These are phyloP conservation scores for Globisporangium solare DNA, from an alignment of 352 stramenopile genomes.

Conservation along the genomic window DNA sequence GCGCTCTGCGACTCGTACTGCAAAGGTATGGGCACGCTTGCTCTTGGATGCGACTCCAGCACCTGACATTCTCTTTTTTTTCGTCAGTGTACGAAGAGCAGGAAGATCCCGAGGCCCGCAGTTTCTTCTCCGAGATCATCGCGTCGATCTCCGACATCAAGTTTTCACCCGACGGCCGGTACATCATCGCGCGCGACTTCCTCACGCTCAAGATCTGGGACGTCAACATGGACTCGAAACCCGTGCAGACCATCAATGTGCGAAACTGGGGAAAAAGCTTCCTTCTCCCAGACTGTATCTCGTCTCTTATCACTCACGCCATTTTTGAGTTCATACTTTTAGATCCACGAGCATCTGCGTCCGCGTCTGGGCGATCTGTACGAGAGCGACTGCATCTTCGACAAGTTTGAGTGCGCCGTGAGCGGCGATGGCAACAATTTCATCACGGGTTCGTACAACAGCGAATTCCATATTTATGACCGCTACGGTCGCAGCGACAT, in stretches of 20 bases:
- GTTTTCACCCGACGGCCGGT: conserved; percentile 91
- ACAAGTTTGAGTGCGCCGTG: conserved; percentile 95
- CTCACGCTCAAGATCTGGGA: conserved; percentile 96
- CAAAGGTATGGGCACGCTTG: conserved; percentile 32
- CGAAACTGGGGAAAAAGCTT: conserved; percentile 8
- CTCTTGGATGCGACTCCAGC: background rate
- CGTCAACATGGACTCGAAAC: conserved; percentile 91
- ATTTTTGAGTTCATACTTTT: background rate
- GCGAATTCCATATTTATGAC: conserved; percentile 91
- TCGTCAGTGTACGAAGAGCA: conserved; percentile 73
- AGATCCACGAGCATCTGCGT: conserved; percentile 92
- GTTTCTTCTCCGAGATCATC: conserved; percentile 96
- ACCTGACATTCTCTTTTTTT: background rate
- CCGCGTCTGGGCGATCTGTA: conserved; percentile 89
- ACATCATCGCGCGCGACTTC: conserved; percentile 94
- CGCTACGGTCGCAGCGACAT: conserved; percentile 74
- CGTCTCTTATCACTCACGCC: no score
- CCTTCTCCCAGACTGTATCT: background rate
- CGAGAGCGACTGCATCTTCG: conserved; percentile 96
- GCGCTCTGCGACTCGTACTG: conserved; percentile 87
- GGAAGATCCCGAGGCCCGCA: conserved; percentile 75
- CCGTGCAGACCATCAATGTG: conserved; percentile 92
- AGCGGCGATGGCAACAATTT: conserved; percentile 91
- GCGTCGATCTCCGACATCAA: conserved; percentile 93
- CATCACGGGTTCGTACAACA: conserved; percentile 94